Conservation (phyloP, 768 basidiomycete genomes). For the Hericium rajendrae region DNA sequence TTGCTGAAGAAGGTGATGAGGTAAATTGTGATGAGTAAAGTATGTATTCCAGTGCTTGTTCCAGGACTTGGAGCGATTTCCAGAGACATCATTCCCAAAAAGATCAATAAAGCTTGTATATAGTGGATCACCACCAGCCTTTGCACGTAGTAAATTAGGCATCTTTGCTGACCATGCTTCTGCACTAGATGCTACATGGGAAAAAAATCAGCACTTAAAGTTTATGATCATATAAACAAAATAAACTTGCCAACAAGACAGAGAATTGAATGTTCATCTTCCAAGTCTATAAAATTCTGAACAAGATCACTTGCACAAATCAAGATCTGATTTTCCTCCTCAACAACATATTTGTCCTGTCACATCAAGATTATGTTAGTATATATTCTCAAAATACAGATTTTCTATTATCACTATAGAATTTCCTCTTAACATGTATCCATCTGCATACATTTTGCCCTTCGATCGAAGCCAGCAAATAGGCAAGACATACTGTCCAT, state of each 20-base stretch:
- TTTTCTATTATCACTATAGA: too few relatives aligned
- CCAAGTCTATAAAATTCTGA: background rate
- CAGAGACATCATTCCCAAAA: conserved; percentile 31
- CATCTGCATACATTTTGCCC: conserved; percentile 2
- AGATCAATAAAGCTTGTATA: conserved; percentile 8
- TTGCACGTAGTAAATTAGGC: conserved; percentile 3
- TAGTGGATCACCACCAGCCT: conserved; percentile 4
- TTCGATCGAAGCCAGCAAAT: conserved; percentile 7
- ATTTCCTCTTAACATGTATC: background rate
- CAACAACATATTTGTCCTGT: too few relatives aligned
- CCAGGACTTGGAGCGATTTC: conserved; percentile 34
- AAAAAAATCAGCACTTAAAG: too few relatives aligned
- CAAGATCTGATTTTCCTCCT: too few relatives aligned
- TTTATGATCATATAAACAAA: too few relatives aligned
- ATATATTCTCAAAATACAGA: too few relatives aligned
- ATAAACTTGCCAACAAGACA: too few relatives aligned
- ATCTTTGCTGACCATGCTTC: background rate
- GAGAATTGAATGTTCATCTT: too few relatives aligned
- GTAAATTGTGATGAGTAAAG: conserved; percentile 27
- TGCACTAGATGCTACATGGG: too few relatives aligned
- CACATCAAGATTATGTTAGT: background rate
- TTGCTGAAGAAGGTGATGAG: conserved; percentile 25
- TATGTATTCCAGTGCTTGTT: conserved; percentile 38
- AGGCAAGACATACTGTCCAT: too few relatives aligned
- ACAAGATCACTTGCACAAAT: background rate